These are phyloP conservation scores for Agrocybe chaxingu DNA, from an alignment of 768 basidiomycete species.

Conservation along the genomic window DNA sequence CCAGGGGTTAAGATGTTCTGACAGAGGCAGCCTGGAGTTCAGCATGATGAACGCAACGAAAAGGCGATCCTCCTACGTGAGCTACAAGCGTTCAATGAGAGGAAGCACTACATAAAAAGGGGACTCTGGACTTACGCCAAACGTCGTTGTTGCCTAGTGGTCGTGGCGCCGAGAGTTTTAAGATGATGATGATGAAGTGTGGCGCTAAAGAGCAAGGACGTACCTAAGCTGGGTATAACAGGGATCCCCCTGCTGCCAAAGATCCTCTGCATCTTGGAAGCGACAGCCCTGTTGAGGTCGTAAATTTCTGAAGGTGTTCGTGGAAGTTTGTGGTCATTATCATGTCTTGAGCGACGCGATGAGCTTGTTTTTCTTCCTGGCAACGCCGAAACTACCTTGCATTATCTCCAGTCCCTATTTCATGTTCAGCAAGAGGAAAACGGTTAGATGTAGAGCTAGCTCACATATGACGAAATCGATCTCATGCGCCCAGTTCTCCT, in stretches of 20 bases:
- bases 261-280: constrained; percentile 66
- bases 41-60: constrained; percentile 4
- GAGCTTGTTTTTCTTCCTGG: constrained; percentile 5
- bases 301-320: constrained; percentile 81
- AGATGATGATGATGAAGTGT: not conserved
- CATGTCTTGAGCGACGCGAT: constrained; percentile 51
- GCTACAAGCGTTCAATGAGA: constrained; percentile 33
- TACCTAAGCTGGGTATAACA: constrained; percentile 78
- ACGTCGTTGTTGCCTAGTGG: constrained; percentile 84
- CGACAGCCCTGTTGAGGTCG: constrained; percentile 64
- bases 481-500: constrained; percentile 75
- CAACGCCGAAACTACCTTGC: constrained; percentile 42
- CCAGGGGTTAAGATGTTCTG: constrained; percentile 68
- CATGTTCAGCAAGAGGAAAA: not conserved
- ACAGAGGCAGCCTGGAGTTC: constrained; percentile 2
- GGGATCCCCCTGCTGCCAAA: constrained; percentile 71
- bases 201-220: constrained; percentile 15
- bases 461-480: constrained; percentile 89
- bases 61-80: constrained; percentile 40
- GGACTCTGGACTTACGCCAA: constrained; percentile 58
- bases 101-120: constrained; percentile 11
- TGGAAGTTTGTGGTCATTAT: constrained; percentile 79
- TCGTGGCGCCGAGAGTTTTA: not conserved
- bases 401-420: constrained; percentile 73
- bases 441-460: constrained; percentile 14